These are phyloP conservation scores for Boletus reticuloceps DNA, from an alignment of 768 basidiomycete species.

Conservation along the genomic window DNA sequence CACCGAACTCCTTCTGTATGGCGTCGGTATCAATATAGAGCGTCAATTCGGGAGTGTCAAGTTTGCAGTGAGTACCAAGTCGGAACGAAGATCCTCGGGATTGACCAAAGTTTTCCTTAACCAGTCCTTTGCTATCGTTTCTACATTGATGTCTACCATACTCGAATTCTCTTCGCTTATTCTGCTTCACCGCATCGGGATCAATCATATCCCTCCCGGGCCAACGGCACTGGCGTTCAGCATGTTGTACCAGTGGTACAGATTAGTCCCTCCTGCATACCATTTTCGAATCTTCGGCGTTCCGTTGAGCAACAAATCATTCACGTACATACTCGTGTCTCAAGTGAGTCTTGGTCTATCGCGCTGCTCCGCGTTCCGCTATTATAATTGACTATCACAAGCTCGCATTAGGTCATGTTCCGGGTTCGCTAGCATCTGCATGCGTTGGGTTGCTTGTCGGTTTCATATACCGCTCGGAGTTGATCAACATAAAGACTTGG, in stretches of 20 bases:
- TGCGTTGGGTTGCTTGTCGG: constrained; percentile 67
- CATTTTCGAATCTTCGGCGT: constrained; percentile 74
- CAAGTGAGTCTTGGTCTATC: constrained; percentile 50
- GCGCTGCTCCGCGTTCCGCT: background rate
- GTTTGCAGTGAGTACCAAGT: constrained; percentile 63
- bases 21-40: constrained; percentile 69
- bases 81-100: background rate
- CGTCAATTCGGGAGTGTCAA: constrained; percentile 85
- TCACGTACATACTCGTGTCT: constrained; percentile 65
- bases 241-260: constrained; percentile 78
- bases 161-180: constrained; percentile 67
- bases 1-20: constrained; percentile 70
- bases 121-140: constrained; percentile 78
- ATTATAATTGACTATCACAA: constrained; percentile 34
- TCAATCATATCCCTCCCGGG: constrained; percentile 76
- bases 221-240: constrained; percentile 76
- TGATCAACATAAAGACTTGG: constrained; percentile 76
- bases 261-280: constrained; percentile 76
- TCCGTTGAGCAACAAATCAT: constrained; percentile 72
- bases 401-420: constrained; percentile 68
- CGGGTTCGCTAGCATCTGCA: constrained; percentile 61
- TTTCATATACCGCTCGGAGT: constrained; percentile 79
- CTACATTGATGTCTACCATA: constrained; percentile 61
- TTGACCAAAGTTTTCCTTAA: constrained; percentile 8
- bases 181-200: constrained; percentile 59